These are phyloP conservation scores for Pestalotiopsis sp. DNA, from an alignment of 2,329 filamentous ascomycete species.

Conservation along the genomic window DNA sequence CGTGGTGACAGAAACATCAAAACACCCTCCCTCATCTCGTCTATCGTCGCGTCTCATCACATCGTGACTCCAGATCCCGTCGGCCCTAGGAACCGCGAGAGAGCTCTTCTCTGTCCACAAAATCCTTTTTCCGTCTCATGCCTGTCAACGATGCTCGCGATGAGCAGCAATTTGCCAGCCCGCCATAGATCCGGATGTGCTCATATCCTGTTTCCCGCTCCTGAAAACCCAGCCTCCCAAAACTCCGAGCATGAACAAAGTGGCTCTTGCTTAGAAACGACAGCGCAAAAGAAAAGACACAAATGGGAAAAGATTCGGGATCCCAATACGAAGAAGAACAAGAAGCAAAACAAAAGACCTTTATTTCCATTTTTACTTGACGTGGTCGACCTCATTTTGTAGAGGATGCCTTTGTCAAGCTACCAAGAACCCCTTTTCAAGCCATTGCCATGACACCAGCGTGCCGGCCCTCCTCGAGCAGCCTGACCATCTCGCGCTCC, in stretches of 20 bases:
- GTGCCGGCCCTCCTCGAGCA: conserved; percentile 54
- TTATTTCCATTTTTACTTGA: neutral
- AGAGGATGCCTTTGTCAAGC: neutral
- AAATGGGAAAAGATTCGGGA: neutral
- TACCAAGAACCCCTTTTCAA: conserved; percentile 21
- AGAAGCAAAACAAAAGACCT: neutral
- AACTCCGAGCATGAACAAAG: conserved; percentile 5
- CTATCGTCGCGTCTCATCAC: neutral
- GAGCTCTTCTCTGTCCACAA: neutral
- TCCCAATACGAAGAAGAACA: neutral
- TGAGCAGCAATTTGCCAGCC: neutral
- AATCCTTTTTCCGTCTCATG: neutral
- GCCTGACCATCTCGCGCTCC: conserved; percentile 60
- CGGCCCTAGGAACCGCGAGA: neutral
- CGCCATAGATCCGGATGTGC: neutral
- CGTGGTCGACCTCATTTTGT: neutral
- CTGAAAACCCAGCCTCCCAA: neutral
- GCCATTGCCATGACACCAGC: conserved; percentile 33
- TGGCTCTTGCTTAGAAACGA: neutral
- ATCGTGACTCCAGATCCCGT: neutral
- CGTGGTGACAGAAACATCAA: neutral
- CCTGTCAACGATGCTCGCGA: neutral
- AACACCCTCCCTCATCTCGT: neutral
- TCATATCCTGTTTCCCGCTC: neutral
- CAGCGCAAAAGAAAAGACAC: neutral